A percentile compares a stretch with the other conserved stretches of the same genome.
Conservation (phyloP, 2,329 filamentous ascomycete species). For the Coniochaeta prunicola region DNA sequence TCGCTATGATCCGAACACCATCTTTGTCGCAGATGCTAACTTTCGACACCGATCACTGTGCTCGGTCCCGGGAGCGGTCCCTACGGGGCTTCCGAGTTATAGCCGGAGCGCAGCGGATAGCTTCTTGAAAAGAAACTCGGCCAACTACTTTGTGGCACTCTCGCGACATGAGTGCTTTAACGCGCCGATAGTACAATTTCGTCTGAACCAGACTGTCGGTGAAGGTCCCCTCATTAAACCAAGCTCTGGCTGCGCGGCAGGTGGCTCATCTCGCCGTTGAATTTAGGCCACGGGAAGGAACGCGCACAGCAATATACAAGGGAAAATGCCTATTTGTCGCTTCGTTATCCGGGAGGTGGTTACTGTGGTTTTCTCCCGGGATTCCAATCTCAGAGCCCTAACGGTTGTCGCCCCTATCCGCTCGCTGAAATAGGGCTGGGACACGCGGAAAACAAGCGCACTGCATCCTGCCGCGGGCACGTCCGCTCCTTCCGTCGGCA, state of each 20-base stretch:
- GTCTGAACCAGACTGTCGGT: constrained; percentile 2
- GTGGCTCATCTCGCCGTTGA: not conserved
- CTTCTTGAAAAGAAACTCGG: not conserved
- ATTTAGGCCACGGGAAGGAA: constrained; percentile 1
- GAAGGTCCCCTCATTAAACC: not conserved
- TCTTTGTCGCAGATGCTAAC: not conserved
- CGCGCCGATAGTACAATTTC: not conserved
- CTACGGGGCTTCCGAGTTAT: not conserved
- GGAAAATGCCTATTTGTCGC: not conserved
- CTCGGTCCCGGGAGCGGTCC: not conserved
- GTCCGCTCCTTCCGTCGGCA: not conserved
- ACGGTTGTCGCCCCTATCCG: not conserved
- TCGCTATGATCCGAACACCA: not conserved
- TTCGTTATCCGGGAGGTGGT: not conserved
- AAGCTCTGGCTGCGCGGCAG: not conserved
- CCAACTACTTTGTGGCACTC: not conserved
- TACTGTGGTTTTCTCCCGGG: not conserved
- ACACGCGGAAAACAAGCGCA: not conserved
- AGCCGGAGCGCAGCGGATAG: not conserved
- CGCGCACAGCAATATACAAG: not conserved
- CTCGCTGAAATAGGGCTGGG: not conserved
- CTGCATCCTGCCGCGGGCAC: not conserved
- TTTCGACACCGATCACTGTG: not conserved
- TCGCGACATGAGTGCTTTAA: not conserved
- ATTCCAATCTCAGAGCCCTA: not conserved